These are phyloP conservation scores for Pichia thaimueangensis DNA, from an alignment of 805 yeast genomes.

Conservation along the genomic window DNA sequence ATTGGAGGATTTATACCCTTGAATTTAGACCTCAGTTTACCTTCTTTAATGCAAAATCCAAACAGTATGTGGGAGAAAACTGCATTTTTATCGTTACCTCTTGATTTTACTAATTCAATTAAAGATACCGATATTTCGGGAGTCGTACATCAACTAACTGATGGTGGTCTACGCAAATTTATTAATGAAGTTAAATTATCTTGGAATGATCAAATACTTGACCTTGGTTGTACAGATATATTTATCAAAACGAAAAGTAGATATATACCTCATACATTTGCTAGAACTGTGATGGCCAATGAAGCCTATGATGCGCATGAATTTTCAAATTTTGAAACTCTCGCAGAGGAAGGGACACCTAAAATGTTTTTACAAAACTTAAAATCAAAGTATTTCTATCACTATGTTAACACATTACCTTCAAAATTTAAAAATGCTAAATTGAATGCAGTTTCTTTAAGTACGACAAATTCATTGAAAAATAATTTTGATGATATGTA, in stretches of 20 bases:
- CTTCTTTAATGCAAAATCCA: neutral
- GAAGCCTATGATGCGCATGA: slow-evolving; percentile 8
- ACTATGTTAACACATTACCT: slow-evolving; percentile 31
- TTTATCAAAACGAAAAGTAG: neutral
- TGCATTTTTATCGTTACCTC: slow-evolving; percentile 32
- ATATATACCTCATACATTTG: slow-evolving; percentile 28
- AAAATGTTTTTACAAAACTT: slow-evolving; percentile 15
- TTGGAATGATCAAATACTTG: slow-evolving; percentile 1
- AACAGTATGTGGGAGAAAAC: slow-evolving; percentile 39
- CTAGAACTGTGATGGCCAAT: slow-evolving; percentile 24
- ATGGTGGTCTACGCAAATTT: slow-evolving; percentile 5
- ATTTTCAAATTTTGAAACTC: slow-evolving; percentile 8
- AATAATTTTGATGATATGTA: slow-evolving; percentile 20
- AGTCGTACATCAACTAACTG: slow-evolving; percentile 6
- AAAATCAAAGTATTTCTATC: slow-evolving; percentile 12
- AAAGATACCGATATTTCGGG: slow-evolving; percentile 1
- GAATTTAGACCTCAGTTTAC: neutral
- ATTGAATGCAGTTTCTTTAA: slow-evolving; percentile 15
- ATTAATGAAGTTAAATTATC: neutral
- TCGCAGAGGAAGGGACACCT: slow-evolving; percentile 17
- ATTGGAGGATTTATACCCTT: slow-evolving; percentile 4
- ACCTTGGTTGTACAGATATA: neutral
- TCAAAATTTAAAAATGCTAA: slow-evolving; percentile 12
- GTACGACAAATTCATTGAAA: slow-evolving; percentile 22
- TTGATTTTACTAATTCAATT: slow-evolving; percentile 37